Percentiles rank a stretch among this genome's conserved stretches.
These are phyloP conservation scores for Calcarisporium arbuscula DNA, from an alignment of 2,329 filamentous ascomycete genomes.

Conservation along the genomic window DNA sequence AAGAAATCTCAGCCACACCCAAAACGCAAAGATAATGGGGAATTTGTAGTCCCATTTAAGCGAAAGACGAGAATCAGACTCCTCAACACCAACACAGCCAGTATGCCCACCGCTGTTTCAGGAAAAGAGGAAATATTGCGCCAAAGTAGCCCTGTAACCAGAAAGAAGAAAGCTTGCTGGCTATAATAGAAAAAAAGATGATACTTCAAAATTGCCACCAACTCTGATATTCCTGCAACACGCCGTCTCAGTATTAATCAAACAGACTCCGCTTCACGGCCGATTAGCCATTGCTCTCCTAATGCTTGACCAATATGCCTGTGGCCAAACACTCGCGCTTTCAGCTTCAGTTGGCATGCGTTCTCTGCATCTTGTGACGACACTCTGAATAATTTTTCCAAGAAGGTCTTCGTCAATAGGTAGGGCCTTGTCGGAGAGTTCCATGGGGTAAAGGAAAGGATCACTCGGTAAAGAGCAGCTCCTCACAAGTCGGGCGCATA, in stretches of 20 bases:
- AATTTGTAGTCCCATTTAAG: too few species aligned
- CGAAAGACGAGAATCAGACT: too few species aligned
- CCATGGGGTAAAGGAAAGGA: conserved; percentile 57
- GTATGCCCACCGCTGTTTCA: too few species aligned
- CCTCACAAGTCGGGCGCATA: conserved; percentile 56
- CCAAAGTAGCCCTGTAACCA: too few species aligned
- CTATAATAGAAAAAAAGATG: conserved; percentile 14
- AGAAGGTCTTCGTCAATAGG: conserved; percentile 59
- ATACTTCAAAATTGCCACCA: conserved; percentile 21
- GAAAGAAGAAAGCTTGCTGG: conserved; percentile 19
- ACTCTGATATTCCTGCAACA: conserved; percentile 9
- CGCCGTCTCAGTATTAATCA: conserved; percentile 6
- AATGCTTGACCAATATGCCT: conserved; percentile 56
- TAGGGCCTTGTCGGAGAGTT: conserved; percentile 47
- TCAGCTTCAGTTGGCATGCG: conserved; percentile 54
- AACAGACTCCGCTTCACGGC: conserved; percentile 14
- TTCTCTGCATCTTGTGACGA: conserved; percentile 52
- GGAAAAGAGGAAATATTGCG: too few species aligned
- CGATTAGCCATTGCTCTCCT: conserved; percentile 40
- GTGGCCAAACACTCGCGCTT: conserved; percentile 48
- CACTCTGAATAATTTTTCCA: conserved; percentile 55
- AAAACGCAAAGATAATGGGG: too few species aligned
- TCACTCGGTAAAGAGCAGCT: conserved; percentile 54
- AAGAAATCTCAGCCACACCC: too few species aligned
- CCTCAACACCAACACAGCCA: too few species aligned